Evolutionary conservation across 148 eudicot genomes (phyloP), one percentile per base, ranked within the genome.

Genomic region (Persicaria tinctoria): DNA sequence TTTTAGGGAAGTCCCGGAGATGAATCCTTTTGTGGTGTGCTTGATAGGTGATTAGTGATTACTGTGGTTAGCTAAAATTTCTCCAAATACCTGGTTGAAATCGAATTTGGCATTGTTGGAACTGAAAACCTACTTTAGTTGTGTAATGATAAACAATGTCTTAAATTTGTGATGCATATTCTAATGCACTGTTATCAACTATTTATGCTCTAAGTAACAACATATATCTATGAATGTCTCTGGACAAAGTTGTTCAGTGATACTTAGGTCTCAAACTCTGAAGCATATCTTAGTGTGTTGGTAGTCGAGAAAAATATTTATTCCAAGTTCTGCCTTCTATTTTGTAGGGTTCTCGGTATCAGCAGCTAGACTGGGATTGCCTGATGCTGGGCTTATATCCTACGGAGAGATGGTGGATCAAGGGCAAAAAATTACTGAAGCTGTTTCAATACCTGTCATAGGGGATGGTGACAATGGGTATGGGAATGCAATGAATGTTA

Each of bases 381-480:
- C 98, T 53, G 98, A 94, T 80, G 88, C 86, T 13, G 98, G 98
- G 68, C 85, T 89, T 72, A 81, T 90, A 81, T 94, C 98, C 57
- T 94, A 87, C 78, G 98, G 98, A 63, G 98, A 94, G 83, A 91
- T 91, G 96, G 84, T 94, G 76, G 97, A 91, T 82, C 96, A 94
- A 86, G 98, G 98, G 75, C 85, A 75, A 56, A 87, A 85, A 63
- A 91, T 94, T 45, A 90, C 93, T 6, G 88, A 88, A 71, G 95
- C 98, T 76, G 91, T 90, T 68, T 89, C 97, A 17, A 94, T 94
- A 73, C 98, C 98, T 20, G 82, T 94, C 3, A 94, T 94, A 73
- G 97, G 97, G 73, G 98, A 94, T 84, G 98, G 89, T 56, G 98
- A 94, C 74, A 94, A 91, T 82, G 97, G 98, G 23, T 94, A 91